These are phyloP conservation scores for Coemansia sp. DNA, from an alignment of 192 early-diverging fungal species.

Conservation along the genomic window DNA sequence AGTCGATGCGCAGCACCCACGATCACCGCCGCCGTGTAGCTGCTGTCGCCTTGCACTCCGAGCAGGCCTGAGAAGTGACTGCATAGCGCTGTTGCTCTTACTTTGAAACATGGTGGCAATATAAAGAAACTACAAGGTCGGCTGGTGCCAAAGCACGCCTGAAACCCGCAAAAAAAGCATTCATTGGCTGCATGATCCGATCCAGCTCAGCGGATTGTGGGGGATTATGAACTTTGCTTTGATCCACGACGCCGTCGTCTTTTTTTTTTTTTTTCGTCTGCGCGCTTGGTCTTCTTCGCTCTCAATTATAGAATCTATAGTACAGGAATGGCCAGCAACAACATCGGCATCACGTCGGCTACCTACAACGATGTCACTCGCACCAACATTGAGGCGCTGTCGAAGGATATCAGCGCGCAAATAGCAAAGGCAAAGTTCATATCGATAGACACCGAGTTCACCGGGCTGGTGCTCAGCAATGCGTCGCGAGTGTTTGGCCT, in stretches of 20 bases:
- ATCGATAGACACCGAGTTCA: constrained; percentile 91
- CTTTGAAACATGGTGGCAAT: background rate
- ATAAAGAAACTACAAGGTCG: background rate
- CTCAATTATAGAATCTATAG: constrained; percentile 8
- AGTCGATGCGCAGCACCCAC: background rate
- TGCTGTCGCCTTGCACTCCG: background rate
- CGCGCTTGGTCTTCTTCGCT: too few relatives aligned
- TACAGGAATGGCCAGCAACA: constrained; percentile 1
- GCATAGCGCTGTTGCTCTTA: too few relatives aligned
- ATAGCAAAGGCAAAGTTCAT: constrained; percentile 70
- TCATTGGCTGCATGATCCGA: constrained; percentile 4
- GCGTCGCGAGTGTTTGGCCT: constrained; percentile 27
- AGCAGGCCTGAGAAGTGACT: background rate
- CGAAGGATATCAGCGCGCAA: constrained; percentile 48
- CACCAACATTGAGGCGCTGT: constrained; percentile 59
- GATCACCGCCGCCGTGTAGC: background rate
- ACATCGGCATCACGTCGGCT: constrained; percentile 21
- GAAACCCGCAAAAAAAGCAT: background rate
- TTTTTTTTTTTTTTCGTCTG: background rate
- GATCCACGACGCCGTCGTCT: too few relatives aligned
- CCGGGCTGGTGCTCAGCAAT: constrained; percentile 68
- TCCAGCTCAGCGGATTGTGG: background rate
- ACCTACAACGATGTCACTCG: constrained; percentile 72
- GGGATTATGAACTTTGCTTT: background rate
- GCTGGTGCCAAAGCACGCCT: background rate